Evolutionary conservation across 2,329 filamentous ascomycete genomes (phyloP), one percentile per base, ranked within the genome.

Genomic region (Zarea fungicola): DNA sequence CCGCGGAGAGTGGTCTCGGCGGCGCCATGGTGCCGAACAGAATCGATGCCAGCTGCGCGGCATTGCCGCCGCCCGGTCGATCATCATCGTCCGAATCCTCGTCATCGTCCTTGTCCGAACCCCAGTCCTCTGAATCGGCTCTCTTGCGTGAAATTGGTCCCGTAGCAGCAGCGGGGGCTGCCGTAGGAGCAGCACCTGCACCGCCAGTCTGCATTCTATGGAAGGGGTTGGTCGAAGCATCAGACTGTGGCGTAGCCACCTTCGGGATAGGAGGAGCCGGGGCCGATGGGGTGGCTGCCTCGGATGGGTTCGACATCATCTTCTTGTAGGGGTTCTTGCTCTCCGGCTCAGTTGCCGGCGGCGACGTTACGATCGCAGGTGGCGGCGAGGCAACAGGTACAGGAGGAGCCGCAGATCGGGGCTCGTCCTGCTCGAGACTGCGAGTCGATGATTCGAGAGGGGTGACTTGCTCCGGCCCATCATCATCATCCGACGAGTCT

Each of bases 1-100:
- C 83, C 6, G 89, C 86, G 18, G 89, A 95, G 37, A 96, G 70
- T 25, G 92, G 91, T 44, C 92, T 83, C 13, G 93, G 92, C 32
- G 93, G 92, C 9, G 81, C 92, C 91, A 99, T 97, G 44, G 91
- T 96, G 51, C 93, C 92, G 64, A 99, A 99, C 18, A 99, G 77
- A 52, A 96, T 93, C 6, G 89, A 95, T 14, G 93, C 93, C 31
- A 99, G 80, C 59, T 96, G 89, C 52, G 95, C 93, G 42, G 93
- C 93, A 57, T 83, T 89, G 51, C 86, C 84, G 48, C 89, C 89
- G 43, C 87, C 87, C 16, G 88, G 84, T 9, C 84, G 80, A 47
- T 90, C 86, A 49, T 91, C 86, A 49, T 91, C 87, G 49, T 92
- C 85, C 45, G 89, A 86, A 48, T 87, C 83, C 18, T 86, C 83